Base-by-base conservation (phyloP, 345 rosid genomes). In the Eucalyptus microcorys region DNA sequence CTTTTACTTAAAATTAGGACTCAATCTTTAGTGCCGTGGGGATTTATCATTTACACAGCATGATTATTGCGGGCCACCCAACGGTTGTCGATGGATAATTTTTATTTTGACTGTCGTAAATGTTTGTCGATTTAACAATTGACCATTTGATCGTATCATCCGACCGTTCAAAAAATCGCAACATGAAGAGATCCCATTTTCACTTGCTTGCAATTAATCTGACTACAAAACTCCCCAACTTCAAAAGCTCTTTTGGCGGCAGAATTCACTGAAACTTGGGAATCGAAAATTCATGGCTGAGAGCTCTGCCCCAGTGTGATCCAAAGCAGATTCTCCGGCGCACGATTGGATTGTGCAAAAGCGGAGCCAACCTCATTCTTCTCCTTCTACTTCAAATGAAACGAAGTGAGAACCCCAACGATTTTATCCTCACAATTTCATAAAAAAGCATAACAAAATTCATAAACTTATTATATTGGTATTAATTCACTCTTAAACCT, bases 361-460 rank as follows among this genome's bases (percentile, higher is more conserved):
- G 3, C 2, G 66, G 30, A 0, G 66, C 66, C 66, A 11, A 59
- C 32, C 16, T 59, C 66, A 22, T 59, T 59, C 66, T 59, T 59
- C 57, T 52, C 55, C 32, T 59, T 59, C 32, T 27, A 12, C n/a
- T 59, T 27, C 66, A 55, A 4, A 26, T 27, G 4, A 27, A 26
- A 59, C 32, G 4, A 17, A 79, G 85, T 5, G 27, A 24, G 14
- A 37, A 32, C 15, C n/a, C n/a, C 15, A 3, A 3, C 32, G n/a
- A 26, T 59, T 53, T 53, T 53, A 21, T 8, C 59, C 59, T 53
- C 59, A 21, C 55, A 52, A 52, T 19, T 7, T 52, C 4, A 19
- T 24, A 0, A 52, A 19, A 19, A 52, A 52, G 24, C 0, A 52
- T 1, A 0, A 19, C 1, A 7, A 52, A 52, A 19, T 52, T 52